Conservation (phyloP, 2,329 filamentous ascomycete genomes). For the Ceratocystis ficicola region DNA sequence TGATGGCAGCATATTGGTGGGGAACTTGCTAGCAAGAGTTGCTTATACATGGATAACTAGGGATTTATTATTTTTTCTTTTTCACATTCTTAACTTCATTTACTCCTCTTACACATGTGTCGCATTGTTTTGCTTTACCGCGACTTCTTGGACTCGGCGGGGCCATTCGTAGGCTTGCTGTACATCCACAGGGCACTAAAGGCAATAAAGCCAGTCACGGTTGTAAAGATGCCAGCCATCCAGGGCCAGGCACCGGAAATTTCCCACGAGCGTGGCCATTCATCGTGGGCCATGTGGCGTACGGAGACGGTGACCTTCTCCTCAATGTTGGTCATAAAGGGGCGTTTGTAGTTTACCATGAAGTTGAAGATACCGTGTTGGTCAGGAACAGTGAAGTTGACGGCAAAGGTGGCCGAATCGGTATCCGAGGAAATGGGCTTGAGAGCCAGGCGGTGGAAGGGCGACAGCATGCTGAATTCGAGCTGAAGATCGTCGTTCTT, state of each 20-base stretch:
- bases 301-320: conserved; percentile 94
- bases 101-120: neutral
- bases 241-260: conserved; percentile 92
- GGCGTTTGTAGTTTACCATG: conserved; percentile 90
- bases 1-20: neutral
- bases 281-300: conserved; percentile 91
- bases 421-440: conserved; percentile 43
- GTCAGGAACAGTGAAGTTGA: conserved; percentile 73
- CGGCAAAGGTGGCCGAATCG: conserved; percentile 60
- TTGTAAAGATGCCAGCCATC: conserved; percentile 77
- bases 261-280: conserved; percentile 81
- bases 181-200: conserved; percentile 87
- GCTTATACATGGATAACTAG: neutral
- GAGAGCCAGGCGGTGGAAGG: conserved; percentile 81
- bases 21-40: neutral
- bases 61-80: conserved; percentile 15
- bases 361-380: conserved; percentile 99
- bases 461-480: conserved; percentile 97
- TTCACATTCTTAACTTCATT: conserved; percentile 13
- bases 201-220: conserved; percentile 67
- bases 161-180: conserved; percentile 37
- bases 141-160: conserved; percentile 35
- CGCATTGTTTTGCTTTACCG: conserved; percentile 29
- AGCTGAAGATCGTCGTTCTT: conserved; percentile 68
- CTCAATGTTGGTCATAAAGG: conserved; percentile 77